Conservation (phyloP, 139 green algal species). For the Micractinium sp. region DNA sequence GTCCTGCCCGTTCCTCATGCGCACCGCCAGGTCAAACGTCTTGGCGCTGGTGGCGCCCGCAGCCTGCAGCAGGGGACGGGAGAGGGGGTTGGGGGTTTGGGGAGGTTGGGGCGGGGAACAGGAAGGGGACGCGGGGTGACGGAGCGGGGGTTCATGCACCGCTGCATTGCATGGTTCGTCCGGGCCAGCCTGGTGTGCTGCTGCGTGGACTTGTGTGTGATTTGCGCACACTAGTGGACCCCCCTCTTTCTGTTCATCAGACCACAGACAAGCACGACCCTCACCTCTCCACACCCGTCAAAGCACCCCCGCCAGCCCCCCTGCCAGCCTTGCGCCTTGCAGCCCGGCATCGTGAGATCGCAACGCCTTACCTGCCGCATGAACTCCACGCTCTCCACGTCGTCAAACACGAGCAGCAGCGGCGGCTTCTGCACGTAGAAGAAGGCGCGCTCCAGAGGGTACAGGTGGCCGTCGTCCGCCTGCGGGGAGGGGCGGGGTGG, state of each 20-base stretch:
- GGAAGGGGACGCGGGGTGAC: not conserved
- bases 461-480: constrained; percentile 90
- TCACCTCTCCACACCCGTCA: not conserved
- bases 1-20: constrained; percentile 70
- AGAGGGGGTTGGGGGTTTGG: not conserved
- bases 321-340: too few species aligned
- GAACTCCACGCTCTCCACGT: constrained; percentile 94
- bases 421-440: constrained; percentile 98
- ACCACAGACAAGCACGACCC: too few species aligned
- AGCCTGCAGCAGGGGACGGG: not conserved
- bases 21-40: constrained; percentile 95
- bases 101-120: not conserved
- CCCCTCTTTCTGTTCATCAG: too few species aligned
- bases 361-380: constrained; percentile 69
- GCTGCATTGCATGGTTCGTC: too few species aligned
- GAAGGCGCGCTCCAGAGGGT: constrained; percentile 95
- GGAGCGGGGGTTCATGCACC: too few species aligned
- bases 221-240: too few species aligned
- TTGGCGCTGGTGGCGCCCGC: constrained; percentile 60
- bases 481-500: constrained; percentile 5
- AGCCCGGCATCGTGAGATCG: too few species aligned
- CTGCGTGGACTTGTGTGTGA: too few species aligned
- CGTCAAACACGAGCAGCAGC: constrained; percentile 87
- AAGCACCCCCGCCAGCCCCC: too few species aligned
- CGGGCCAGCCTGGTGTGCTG: too few species aligned